phyloP scores from a whole-genome alignment of 2,329 filamentous ascomycete species.

The Parafenestella ontariensis region DNA sequence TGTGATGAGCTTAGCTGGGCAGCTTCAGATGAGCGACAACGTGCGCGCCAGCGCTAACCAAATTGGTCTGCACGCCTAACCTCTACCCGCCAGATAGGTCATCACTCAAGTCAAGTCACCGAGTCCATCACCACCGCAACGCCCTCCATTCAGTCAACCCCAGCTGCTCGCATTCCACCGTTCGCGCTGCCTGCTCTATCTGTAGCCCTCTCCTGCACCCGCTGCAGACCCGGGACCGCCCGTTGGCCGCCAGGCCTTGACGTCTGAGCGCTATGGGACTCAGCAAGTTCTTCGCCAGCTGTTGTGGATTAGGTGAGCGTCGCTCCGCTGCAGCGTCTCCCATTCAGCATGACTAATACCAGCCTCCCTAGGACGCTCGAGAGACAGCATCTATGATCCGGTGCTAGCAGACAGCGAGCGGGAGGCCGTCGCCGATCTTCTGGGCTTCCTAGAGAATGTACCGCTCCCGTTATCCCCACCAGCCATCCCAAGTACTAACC shows the following conservation, averaged over 20 bases:
- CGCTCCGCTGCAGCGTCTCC: neutral
- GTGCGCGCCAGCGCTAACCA: no score
- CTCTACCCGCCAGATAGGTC: no score
- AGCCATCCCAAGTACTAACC: conserved; percentile 42
- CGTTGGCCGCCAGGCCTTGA: conserved; percentile 34
- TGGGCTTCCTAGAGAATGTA: conserved; percentile 97
- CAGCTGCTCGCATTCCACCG: conserved; percentile 17
- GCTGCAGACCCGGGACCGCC: conserved; percentile 12
- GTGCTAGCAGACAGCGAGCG: conserved; percentile 94
- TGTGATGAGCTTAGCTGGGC: no score
- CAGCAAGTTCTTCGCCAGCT: conserved; percentile 46
- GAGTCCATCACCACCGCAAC: conserved; percentile 8
- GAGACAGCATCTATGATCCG: conserved; percentile 57
- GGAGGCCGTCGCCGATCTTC: conserved; percentile 92
- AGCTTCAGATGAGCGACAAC: no score
- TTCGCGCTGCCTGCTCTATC: conserved; percentile 2
- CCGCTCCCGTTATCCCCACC: conserved; percentile 34
- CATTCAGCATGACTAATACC: conserved; percentile 24
- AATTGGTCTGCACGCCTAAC: no score
- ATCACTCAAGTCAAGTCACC: no score
- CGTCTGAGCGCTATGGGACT: conserved; percentile 47
- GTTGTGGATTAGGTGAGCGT: conserved; percentile 47
- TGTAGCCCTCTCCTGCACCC: conserved; percentile 6
- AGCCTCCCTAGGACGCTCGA: conserved; percentile 49
- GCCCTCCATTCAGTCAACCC: conserved; percentile 10